A percentile compares a stretch with the other conserved stretches of the same genome.
Evolutionary conservation across 2,329 filamentous ascomycete genomes (phyloP).

Genomic region (Aspergillus calidoustus): DNA sequence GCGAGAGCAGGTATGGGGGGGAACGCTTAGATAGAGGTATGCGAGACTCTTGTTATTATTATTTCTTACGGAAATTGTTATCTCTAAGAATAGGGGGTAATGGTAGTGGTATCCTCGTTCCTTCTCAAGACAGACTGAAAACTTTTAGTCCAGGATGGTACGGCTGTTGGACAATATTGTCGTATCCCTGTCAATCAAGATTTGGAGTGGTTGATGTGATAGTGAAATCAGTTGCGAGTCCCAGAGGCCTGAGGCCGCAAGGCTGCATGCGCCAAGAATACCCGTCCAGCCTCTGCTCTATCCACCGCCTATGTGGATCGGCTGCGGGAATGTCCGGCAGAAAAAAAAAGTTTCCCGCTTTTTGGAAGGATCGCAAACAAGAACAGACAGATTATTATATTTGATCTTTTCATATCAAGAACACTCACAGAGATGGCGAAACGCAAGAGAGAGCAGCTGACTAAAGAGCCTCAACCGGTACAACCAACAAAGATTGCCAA

Average conservation of each 20-base stretch:
- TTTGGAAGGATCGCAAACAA: conserved; percentile 8
- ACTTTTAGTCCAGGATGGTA: not conserved
- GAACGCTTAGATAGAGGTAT: conserved; percentile 6
- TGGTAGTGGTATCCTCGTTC: not conserved
- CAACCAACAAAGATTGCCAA: conserved; percentile 41
- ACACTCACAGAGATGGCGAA: conserved; percentile 43
- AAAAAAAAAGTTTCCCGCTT: conserved; percentile 32
- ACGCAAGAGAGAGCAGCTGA: conserved; percentile 47
- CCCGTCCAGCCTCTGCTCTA: not conserved
- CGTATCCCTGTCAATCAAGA: conserved; percentile 4
- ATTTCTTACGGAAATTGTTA: not conserved
- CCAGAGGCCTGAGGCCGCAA: conserved; percentile 1
- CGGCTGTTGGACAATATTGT: not conserved
- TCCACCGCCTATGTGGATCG: conserved; percentile 20
- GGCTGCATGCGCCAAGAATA: not conserved
- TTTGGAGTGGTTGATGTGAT: conserved; percentile 12
- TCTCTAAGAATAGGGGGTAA: not conserved
- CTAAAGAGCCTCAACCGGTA: conserved; percentile 31
- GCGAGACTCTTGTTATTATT: not conserved
- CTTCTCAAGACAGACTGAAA: not conserved
- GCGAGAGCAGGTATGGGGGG: conserved; percentile 18
- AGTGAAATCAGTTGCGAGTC: conserved; percentile 1
- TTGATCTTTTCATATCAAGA: not conserved
- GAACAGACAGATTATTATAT: not conserved
- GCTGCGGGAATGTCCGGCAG: conserved; percentile 24